Evolutionary conservation across 164 flowering plant species (phyloP).

Genomic region (Berberis thunbergii): DNA sequence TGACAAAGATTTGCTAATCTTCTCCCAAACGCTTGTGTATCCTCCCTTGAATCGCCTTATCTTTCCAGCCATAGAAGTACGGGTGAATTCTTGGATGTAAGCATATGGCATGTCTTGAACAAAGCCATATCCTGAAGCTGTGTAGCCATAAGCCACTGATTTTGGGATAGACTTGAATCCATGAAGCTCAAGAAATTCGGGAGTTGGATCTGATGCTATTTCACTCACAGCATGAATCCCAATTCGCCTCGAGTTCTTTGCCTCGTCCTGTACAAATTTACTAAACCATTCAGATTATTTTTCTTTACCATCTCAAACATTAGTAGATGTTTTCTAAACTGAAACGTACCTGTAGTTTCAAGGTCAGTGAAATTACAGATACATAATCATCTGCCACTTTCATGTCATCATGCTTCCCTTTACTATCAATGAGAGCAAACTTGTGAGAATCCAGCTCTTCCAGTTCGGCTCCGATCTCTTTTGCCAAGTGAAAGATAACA

Average conservation of each 20-base stretch:
- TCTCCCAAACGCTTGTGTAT: conserved; percentile 56
- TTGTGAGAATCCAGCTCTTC: conserved; percentile 74
- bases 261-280: conserved; percentile 40
- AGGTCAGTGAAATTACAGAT: conserved; percentile 56
- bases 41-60: conserved; percentile 68
- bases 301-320: not conserved
- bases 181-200: conserved; percentile 38
- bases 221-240: conserved; percentile 66
- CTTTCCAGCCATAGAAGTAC: conserved; percentile 83
- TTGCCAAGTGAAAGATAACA: conserved; percentile 57
- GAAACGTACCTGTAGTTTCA: conserved; percentile 55
- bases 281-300: conserved; percentile 1
- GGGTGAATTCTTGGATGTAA: conserved; percentile 70
- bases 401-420: conserved; percentile 49
- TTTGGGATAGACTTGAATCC: conserved; percentile 58
- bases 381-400: conserved; percentile 68
- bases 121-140: conserved; percentile 83
- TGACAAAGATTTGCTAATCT: conserved; percentile 40
- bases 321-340: not conserved
- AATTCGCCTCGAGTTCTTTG: conserved; percentile 37
- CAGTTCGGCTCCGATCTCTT: conserved; percentile 45
- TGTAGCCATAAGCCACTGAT: conserved; percentile 73
- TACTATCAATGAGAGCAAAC: conserved; percentile 51
- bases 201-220: conserved; percentile 49
- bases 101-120: conserved; percentile 87